These are phyloP conservation scores for Penicillium sp. DNA, from an alignment of 2,329 filamentous ascomycete species.

Conservation along the genomic window DNA sequence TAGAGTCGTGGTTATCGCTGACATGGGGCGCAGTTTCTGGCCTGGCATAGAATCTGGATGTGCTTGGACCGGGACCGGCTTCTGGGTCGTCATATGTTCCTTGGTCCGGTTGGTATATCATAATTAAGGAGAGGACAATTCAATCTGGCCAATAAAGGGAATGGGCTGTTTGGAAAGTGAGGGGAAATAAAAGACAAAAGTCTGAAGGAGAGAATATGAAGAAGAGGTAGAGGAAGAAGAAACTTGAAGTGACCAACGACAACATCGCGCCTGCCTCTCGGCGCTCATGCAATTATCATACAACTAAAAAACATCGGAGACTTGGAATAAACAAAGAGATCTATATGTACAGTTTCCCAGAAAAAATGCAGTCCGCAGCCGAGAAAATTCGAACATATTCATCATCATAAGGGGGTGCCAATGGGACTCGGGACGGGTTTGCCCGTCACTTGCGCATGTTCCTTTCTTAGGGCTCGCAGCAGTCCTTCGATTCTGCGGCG, in stretches of 20 bases:
- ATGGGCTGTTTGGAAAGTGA: background rate
- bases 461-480: conserved; percentile 56
- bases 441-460: conserved; percentile 38
- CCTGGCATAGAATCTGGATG: conserved; percentile 10
- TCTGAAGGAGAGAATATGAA: background rate
- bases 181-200: background rate
- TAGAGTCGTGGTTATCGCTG: conserved; percentile 8
- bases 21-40: conserved; percentile 8
- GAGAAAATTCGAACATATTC: conserved; percentile 22
- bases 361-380: conserved; percentile 17
- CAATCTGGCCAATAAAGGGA: background rate
- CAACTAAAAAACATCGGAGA: conserved; percentile 21
- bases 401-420: conserved; percentile 41
- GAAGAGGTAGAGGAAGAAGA: background rate
- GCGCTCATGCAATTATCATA: conserved; percentile 15
- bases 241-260: conserved; percentile 8
- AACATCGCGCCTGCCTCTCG: conserved; percentile 25
- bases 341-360: conserved; percentile 26
- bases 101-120: background rate
- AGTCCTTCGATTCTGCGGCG: conserved; percentile 68
- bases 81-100: background rate
- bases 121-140: conserved; percentile 17
- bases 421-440: conserved; percentile 39
- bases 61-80: conserved; percentile 1
- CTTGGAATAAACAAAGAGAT: conserved; percentile 6